phyloP scores from a whole-genome alignment of 1,284 basidiomycete genomes.

The Marasmius sp. region DNA sequence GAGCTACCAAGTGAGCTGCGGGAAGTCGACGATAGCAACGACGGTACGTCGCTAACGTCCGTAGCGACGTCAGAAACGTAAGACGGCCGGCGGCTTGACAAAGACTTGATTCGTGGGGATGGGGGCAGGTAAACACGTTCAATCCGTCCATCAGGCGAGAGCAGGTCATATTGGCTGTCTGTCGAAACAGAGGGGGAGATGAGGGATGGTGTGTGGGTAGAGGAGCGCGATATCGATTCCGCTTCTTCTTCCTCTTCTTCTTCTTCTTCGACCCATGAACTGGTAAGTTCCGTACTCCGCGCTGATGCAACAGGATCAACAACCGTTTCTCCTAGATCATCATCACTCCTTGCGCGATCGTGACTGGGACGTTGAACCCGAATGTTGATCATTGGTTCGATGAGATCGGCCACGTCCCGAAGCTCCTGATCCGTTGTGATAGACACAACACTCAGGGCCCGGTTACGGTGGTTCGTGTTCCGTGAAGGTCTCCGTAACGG shows the following conservation, averaged over 20 bases:
- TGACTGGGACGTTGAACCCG: constrained; percentile 8
- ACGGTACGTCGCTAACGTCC: constrained; percentile 44
- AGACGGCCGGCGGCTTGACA: constrained; percentile 19
- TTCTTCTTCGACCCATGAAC: too few relatives aligned
- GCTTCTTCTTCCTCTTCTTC: neutral
- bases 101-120: constrained; percentile 20
- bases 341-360: constrained; percentile 12
- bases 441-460: constrained; percentile 24
- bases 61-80: constrained; percentile 19
- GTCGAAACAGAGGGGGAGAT: neutral
- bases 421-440: constrained; percentile 31
- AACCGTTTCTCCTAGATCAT: neutral
- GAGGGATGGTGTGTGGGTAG: neutral
- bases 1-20: constrained; percentile 38
- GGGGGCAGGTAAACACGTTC: constrained; percentile 25
- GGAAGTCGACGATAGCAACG: constrained; percentile 41
- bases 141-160: constrained; percentile 23
- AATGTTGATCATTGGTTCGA: constrained; percentile 22
- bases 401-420: constrained; percentile 30
- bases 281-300: too few relatives aligned
- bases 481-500: constrained; percentile 3
- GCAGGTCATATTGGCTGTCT: constrained; percentile 30
- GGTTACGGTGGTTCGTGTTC: constrained; percentile 1
- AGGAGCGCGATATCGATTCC: neutral
- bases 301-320: constrained; percentile 4